Evolutionary conservation across 2,329 filamentous ascomycete species (phyloP), one percentile per base, ranked within the genome.

Genomic region (Xylaria sp.): DNA sequence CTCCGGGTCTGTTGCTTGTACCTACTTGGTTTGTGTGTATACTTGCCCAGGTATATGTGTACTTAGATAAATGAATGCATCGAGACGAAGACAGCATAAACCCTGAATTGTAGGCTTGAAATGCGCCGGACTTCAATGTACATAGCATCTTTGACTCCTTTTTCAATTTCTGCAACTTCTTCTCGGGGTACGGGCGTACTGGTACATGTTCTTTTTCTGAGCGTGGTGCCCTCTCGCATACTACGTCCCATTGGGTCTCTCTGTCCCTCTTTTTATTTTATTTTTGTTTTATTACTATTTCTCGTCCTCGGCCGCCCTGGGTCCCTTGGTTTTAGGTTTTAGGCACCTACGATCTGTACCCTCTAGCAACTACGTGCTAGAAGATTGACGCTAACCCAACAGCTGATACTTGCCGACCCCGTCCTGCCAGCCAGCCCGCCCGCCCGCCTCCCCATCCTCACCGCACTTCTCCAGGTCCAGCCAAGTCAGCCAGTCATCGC

Each of bases 391-490:
- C 63, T 58, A 64, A 49, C 54, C 54, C 55, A 54, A 59, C 61
- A 52, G 57, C 63, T 63, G 47, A 47, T 57, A 59, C 61, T 62
- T 60, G 37, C 51, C 40, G 35, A 46, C 54, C 51, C 54, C 46
- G 54, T 57, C 60, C n/a, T n/a, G n/a, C n/a, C n/a, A n/a, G n/a
- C n/a, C n/a, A n/a, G 53, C 60, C 58, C 46, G 61, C 57, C 48
- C 47, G 49, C 38, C 17, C 41, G 37, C 21, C 17, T 58, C 58
- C 31, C 58, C 51, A 59, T 62, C 54, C 64, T 64, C 63, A 66
- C 61, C 64, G 64, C 64, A 66, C 61, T 64, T 66, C 59, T 58
- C 61, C 58, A 60, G 60, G 48, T 54, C 35, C 27, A 47, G 54
- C 54, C 49, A 53, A 43, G 25, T 35, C 49, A 51, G 59, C 54